Evolutionary conservation across 768 basidiomycete species (phyloP).

Genomic region (Tylopilus sp.): DNA sequence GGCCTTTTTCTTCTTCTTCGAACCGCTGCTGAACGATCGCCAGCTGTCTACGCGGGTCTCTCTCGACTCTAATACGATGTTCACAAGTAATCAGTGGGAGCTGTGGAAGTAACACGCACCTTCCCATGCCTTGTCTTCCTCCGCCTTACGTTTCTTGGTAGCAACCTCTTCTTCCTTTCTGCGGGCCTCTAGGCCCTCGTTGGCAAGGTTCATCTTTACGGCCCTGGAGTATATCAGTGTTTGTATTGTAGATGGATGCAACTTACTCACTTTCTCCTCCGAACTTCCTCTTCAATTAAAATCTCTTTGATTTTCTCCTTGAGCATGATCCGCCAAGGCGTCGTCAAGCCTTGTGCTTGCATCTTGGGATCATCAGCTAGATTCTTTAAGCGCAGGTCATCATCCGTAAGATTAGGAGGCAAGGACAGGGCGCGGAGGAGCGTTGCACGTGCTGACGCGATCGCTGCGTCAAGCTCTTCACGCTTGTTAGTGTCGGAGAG

Average conservation of each 20-base stretch:
- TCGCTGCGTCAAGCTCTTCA: constrained; percentile 76
- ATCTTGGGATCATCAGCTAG: constrained; percentile 38
- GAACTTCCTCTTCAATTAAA: constrained; percentile 86
- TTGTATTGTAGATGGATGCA: not conserved
- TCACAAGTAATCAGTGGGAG: not conserved
- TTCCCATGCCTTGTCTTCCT: constrained; percentile 89
- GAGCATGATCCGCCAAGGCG: constrained; percentile 65
- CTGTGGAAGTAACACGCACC: constrained; percentile 41
- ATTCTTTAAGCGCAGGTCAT: constrained; percentile 52
- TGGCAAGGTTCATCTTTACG: constrained; percentile 86
- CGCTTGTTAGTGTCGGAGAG: constrained; percentile 76
- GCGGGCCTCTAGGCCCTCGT: constrained; percentile 89
- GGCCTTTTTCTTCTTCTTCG: constrained; percentile 82
- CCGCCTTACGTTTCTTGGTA: constrained; percentile 78
- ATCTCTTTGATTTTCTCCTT: constrained; percentile 76
- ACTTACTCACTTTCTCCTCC: constrained; percentile 68
- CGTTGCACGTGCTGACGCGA: constrained; percentile 67
- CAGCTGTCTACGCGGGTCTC: constrained; percentile 84
- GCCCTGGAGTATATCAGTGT: constrained; percentile 48
- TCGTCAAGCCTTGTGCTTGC: constrained; percentile 34
- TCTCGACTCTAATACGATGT: constrained; percentile 49
- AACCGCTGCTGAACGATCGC: constrained; percentile 62
- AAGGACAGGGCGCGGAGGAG: constrained; percentile 64
- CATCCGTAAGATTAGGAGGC: constrained; percentile 54
- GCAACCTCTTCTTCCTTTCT: constrained; percentile 86